Evolutionary conservation across 345 rosid species (phyloP), one percentile per base, ranked within the genome.

Genomic region (Balakata baccata): DNA sequence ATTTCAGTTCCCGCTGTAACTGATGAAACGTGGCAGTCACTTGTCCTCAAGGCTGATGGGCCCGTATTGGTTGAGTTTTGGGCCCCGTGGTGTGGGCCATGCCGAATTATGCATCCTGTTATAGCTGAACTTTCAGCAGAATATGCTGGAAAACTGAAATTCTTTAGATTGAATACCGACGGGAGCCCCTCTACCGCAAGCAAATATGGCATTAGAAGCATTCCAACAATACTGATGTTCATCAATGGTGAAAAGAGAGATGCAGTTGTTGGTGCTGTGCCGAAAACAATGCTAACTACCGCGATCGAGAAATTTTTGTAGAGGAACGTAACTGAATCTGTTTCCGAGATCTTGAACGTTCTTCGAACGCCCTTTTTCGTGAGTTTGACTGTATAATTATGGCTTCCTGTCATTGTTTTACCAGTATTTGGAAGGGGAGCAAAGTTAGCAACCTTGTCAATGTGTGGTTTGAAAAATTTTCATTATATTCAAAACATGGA

Each of bases 71-170:
- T 90, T 45, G 93, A 89, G 22, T 86, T 90, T 68, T 89, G 92
- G 93, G 96, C 93, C 20, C 93, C 96, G 0, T 90, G 96, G 93
- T 90, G 96, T 47, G 96, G 96, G 9, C 96, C 96, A 3, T 90
- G 96, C 83, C 85, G 89, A 61, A 81, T 90, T 87, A 87, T 90
- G 49, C 86, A 80, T 78, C 96, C 93, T 2, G 50, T 84, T 11
- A 81, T 90, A 22, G 86, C 81, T 62, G 91, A 90, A 59, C 79
- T 90, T 6, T 76, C 96, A 5, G 80, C 70, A 37, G 85, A 90
- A 9, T 89, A 86, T 72, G 79, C 85, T 0, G 96, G 93, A 65
- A 90, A 87, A 84, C 83, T 90, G 71, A 89, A 89, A 76, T 89
- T 87, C 83, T 90, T 74, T 79, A 90, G 85, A 72, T 72, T 87